Percentiles rank a stretch among this genome's conserved stretches.
These are phyloP conservation scores for Oryza rufipogon DNA, from an alignment of 176 grass and related monocot genomes.

Conservation along the genomic window DNA sequence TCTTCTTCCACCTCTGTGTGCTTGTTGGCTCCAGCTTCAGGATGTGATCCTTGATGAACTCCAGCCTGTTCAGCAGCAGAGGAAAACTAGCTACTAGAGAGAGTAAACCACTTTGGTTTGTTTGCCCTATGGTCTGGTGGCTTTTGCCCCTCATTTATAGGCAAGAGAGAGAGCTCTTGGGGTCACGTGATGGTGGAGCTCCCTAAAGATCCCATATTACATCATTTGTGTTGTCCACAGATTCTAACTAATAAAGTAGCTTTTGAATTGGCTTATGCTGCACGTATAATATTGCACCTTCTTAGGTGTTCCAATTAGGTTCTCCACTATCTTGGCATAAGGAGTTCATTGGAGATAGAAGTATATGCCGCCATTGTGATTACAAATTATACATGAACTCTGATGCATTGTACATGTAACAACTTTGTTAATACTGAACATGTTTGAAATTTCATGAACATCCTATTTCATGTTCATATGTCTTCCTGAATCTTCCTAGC, in stretches of 20 bases:
- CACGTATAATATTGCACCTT: slow-evolving; percentile 45
- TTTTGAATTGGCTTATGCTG: slow-evolving; percentile 48
- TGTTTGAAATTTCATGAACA: slow-evolving; percentile 9
- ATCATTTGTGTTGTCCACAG: slow-evolving; percentile 43
- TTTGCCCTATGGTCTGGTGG: slow-evolving; percentile 54
- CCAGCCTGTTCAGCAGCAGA: slow-evolving; percentile 50
- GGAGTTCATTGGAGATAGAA: slow-evolving; percentile 6
- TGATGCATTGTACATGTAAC: not conserved
- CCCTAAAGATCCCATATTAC: slow-evolving; percentile 43
- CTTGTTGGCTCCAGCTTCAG: slow-evolving; percentile 61
- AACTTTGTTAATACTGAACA: not conserved
- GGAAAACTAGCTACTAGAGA: slow-evolving; percentile 26
- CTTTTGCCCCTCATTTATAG: slow-evolving; percentile 88
- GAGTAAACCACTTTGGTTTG: slow-evolving; percentile 40
- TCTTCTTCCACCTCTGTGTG: slow-evolving; percentile 48
- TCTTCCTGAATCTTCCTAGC: not conserved
- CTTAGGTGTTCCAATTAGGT: slow-evolving; percentile 41
- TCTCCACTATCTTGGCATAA: slow-evolving; percentile 4
- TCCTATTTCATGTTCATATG: not conserved
- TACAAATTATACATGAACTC: slow-evolving; percentile 18
- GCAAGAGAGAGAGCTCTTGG: slow-evolving; percentile 42
- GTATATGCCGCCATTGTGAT: slow-evolving; percentile 36
- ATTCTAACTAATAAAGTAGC: slow-evolving; percentile 47
- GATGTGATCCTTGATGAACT: slow-evolving; percentile 44
- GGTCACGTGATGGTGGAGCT: slow-evolving; percentile 51